phyloP scores from a whole-genome alignment of 2,329 filamentous ascomycete genomes.

The Colletotrichum sansevieriae region DNA sequence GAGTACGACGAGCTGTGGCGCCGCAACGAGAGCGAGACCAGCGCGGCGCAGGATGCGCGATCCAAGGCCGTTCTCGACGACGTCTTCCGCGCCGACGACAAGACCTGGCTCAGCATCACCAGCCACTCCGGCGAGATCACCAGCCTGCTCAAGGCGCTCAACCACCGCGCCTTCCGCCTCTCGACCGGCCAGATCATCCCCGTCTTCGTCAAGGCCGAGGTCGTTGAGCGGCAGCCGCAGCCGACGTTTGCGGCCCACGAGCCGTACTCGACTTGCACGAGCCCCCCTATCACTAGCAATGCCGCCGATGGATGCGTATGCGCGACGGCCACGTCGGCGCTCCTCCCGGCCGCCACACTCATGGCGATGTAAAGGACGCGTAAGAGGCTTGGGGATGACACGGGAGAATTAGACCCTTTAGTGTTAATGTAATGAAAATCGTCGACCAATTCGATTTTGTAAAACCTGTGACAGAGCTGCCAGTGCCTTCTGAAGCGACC shows the following conservation, averaged over 20 bases:
- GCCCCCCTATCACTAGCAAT: conserved; percentile 60
- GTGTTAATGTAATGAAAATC: conserved; percentile 30
- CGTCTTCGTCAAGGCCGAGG: conserved; percentile 73
- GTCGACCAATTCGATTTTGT: neutral
- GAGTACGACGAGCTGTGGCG: conserved; percentile 66
- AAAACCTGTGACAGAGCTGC: neutral
- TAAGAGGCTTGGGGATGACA: neutral
- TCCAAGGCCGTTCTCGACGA: conserved; percentile 67
- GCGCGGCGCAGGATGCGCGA: conserved; percentile 62
- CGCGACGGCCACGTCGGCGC: conserved; percentile 44
- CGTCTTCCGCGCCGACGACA: conserved; percentile 65
- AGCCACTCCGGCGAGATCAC: conserved; percentile 71
- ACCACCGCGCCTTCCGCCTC: conserved; percentile 72
- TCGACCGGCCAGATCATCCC: conserved; percentile 78
- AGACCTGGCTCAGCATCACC: conserved; percentile 70
- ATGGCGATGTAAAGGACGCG: conserved; percentile 42
- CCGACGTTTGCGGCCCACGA: conserved; percentile 54
- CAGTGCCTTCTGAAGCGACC: conserved; percentile 15
- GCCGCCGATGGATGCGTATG: conserved; percentile 58
- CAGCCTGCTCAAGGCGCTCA: conserved; percentile 66
- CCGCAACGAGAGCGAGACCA: conserved; percentile 56
- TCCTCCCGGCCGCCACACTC: conserved; percentile 32
- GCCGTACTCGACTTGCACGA: conserved; percentile 57
- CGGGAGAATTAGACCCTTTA: neutral
- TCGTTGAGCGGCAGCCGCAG: conserved; percentile 48